Evolutionary conservation across 1,284 basidiomycete genomes (phyloP).

Genomic region (Cutaneotrichosporon sp.): DNA sequence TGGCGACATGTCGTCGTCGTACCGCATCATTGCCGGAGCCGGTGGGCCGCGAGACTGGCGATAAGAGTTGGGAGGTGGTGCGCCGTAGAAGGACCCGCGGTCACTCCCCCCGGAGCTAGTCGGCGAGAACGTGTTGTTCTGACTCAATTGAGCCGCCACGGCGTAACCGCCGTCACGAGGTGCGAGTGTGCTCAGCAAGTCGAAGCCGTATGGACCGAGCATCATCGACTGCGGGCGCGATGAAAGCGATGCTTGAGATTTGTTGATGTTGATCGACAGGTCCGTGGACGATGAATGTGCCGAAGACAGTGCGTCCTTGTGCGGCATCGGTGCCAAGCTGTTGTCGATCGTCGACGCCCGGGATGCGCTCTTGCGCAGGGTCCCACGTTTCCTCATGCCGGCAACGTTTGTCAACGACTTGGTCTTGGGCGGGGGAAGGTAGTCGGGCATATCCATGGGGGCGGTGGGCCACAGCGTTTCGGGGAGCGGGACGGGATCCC

Average conservation of each 20-base stretch:
- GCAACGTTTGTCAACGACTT: conserved; percentile 43
- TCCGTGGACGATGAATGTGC: conserved; percentile 48
- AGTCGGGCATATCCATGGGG: conserved; percentile 25
- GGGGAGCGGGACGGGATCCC: conserved; percentile 32
- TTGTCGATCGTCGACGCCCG: conserved; percentile 22
- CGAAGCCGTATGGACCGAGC: conserved; percentile 36
- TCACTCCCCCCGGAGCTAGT: conserved; percentile 29
- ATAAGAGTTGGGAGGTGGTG: conserved; percentile 14
- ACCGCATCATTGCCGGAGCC: conserved; percentile 48
- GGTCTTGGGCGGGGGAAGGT: conserved; percentile 30
- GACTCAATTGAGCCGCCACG: conserved; percentile 46
- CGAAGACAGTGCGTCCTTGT: conserved; percentile 31
- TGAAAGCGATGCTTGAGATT: conserved; percentile 32
- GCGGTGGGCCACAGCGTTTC: conserved; percentile 37
- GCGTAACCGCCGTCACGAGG: conserved; percentile 54
- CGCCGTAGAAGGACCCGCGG: conserved; percentile 27
- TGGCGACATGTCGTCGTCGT: conserved; percentile 38
- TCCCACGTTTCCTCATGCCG: conserved; percentile 22
- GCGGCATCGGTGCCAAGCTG: conserved; percentile 16
- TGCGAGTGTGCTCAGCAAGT: conserved; percentile 45
- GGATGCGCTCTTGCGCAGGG: conserved; percentile 23
- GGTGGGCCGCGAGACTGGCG: conserved; percentile 34
- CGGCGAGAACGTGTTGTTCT: conserved; percentile 19
- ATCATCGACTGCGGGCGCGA: conserved; percentile 37
- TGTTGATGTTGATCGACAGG: conserved; percentile 43